phyloP scores from a whole-genome alignment of 208 protist genomes.

The Vickermania ingenoplastis region DNA sequence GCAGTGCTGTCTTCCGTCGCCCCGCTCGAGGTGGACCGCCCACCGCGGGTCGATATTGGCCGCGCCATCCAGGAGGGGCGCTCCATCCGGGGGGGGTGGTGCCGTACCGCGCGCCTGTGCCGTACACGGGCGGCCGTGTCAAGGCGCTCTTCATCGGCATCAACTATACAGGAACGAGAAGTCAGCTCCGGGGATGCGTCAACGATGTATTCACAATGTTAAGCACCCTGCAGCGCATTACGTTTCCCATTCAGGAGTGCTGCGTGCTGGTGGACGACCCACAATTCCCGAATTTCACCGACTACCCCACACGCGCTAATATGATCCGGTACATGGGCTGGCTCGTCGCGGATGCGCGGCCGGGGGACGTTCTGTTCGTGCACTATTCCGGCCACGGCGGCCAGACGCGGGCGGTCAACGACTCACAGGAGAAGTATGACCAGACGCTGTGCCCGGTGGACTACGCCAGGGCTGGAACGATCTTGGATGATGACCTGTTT shows the following conservation, averaged over 20 bases:
- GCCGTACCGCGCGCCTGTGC: slow-evolving; percentile 1
- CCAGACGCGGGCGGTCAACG: slow-evolving; percentile 29
- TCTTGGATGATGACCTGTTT: slow-evolving; percentile 74
- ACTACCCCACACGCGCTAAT: slow-evolving; percentile 34
- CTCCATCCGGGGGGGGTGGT: slow-evolving; percentile 22
- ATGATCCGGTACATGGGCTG: slow-evolving; percentile 72
- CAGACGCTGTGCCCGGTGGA: slow-evolving; percentile 64
- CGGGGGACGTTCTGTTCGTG: slow-evolving; percentile 74
- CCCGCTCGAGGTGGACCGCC: slow-evolving; percentile 21
- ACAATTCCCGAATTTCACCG: slow-evolving; percentile 29
- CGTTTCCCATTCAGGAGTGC: slow-evolving; percentile 35
- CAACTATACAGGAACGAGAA: slow-evolving; percentile 61
- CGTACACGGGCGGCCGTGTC: slow-evolving; percentile 21
- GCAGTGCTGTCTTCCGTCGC: neutral
- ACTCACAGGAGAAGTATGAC: slow-evolving; percentile 61
- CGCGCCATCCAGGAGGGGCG: slow-evolving; percentile 28
- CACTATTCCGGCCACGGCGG: slow-evolving; percentile 78
- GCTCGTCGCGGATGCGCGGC: slow-evolving; percentile 45
- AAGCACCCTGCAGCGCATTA: slow-evolving; percentile 42
- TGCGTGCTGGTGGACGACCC: slow-evolving; percentile 64
- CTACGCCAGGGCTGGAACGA: slow-evolving; percentile 37
- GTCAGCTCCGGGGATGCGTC: slow-evolving; percentile 52
- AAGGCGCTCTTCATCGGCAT: slow-evolving; percentile 62
- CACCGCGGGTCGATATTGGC: slow-evolving; percentile 47
- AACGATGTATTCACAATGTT: slow-evolving; percentile 60